Conservation (phyloP, 768 basidiomycete genomes). For the Mrakia hoshinonis region DNA sequence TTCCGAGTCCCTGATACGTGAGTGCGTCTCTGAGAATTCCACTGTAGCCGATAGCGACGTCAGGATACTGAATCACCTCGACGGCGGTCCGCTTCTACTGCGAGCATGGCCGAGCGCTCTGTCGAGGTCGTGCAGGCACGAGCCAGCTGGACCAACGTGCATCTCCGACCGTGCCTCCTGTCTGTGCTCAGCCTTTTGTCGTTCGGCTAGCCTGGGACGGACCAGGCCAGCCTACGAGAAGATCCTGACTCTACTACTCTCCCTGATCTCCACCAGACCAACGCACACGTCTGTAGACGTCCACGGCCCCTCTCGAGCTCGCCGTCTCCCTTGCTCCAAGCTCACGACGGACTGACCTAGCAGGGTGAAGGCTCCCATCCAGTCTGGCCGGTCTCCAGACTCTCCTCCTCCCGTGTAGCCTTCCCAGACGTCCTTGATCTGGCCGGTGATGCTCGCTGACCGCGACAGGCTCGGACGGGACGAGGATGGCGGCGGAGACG, state of each 20-base stretch:
- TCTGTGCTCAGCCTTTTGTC: neutral
- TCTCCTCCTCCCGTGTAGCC: neutral
- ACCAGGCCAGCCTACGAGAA: no score
- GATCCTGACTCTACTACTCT: no score
- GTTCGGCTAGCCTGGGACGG: neutral
- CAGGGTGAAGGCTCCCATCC: conserved; percentile 7
- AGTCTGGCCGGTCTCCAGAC: conserved; percentile 1
- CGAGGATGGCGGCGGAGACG: neutral
- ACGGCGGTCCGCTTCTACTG: no score
- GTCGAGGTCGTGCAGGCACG: neutral
- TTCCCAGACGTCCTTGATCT: neutral
- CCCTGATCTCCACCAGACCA: no score
- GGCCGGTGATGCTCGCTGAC: neutral
- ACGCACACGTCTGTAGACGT: no score
- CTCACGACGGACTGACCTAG: neutral
- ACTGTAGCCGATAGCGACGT: no score
- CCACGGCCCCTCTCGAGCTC: no score
- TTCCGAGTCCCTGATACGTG: neutral
- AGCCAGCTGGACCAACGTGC: neutral
- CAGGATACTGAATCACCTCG: no score
- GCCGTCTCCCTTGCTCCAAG: no score
- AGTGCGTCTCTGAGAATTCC: no score
- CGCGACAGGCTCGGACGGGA: conserved; percentile 11
- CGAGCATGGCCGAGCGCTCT: no score
- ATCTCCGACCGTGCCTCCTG: neutral